Conservation (phyloP, 2,329 filamentous ascomycete genomes). For the Colletotrichum trifolii region DNA sequence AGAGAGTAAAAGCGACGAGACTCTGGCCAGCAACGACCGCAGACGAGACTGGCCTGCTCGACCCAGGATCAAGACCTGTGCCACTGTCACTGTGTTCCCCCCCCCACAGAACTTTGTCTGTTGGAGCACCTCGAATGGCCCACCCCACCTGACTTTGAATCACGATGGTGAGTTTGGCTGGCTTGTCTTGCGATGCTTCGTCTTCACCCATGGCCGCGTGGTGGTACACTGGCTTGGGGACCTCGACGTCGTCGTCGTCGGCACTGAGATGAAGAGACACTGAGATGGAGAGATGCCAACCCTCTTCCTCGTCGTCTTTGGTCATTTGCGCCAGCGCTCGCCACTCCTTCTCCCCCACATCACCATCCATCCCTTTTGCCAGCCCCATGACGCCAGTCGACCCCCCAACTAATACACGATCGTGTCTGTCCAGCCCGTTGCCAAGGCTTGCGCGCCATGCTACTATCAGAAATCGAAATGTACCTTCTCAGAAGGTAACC, state of each 20-base stretch:
- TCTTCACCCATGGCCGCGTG: constrained; percentile 21
- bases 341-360: no score
- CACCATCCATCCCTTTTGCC: not conserved
- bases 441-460: constrained; percentile 36
- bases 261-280: not conserved
- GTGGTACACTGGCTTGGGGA: no score
- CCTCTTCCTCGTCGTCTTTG: not conserved
- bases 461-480: constrained; percentile 37
- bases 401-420: no score
- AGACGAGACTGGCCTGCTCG: not conserved
- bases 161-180: constrained; percentile 30
- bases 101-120: constrained; percentile 31
- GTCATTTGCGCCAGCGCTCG: no score
- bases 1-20: not conserved
- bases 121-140: constrained; percentile 35
- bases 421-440: constrained; percentile 19
- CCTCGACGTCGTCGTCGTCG: no score
- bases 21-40: no score
- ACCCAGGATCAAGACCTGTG: constrained; percentile 21
- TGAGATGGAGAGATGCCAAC: not conserved
- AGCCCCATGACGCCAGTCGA: no score
- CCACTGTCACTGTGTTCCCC: constrained; percentile 1
- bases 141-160: constrained; percentile 31
- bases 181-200: not conserved
- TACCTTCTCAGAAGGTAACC: constrained; percentile 33